Percentiles rank a stretch among this genome's conserved stretches.
Evolutionary conservation across 2,329 filamentous ascomycete genomes (phyloP).

Genomic region (Emericellopsis cladophorae): DNA sequence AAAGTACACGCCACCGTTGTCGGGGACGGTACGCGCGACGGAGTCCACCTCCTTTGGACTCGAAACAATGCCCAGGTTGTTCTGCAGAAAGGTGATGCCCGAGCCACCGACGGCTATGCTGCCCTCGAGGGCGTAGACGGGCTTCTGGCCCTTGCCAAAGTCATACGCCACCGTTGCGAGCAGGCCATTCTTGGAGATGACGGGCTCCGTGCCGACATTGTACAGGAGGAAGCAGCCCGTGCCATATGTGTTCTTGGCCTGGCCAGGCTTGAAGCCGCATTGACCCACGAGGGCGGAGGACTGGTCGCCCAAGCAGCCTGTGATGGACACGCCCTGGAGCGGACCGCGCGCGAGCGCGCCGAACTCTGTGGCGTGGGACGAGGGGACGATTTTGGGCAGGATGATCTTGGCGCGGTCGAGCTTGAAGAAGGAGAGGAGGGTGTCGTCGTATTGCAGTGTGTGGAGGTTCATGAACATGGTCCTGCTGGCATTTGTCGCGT

Average conservation of each 20-base stretch:
- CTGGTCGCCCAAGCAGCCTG: conserved; percentile 71
- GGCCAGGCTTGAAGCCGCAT: conserved; percentile 62
- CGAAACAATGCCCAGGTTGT: conserved; percentile 44
- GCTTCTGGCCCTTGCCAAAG: conserved; percentile 51
- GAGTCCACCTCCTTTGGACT: conserved; percentile 29
- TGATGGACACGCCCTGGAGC: conserved; percentile 56
- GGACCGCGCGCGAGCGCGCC: conserved; percentile 48
- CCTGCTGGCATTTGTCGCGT: conserved; percentile 67
- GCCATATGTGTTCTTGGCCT: conserved; percentile 77
- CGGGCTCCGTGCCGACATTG: conserved; percentile 68
- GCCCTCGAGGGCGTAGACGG: conserved; percentile 65
- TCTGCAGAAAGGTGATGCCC: conserved; percentile 55
- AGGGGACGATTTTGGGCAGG: conserved; percentile 64
- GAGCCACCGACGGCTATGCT: conserved; percentile 67
- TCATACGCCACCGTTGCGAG: conserved; percentile 72
- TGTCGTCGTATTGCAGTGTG: conserved; percentile 61
- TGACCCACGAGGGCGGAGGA: conserved; percentile 72
- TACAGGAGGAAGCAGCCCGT: conserved; percentile 78
- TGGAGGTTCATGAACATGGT: conserved; percentile 86
- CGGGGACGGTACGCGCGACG: conserved; percentile 34
- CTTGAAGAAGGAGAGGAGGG: conserved; percentile 61
- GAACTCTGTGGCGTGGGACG: conserved; percentile 57
- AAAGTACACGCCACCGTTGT: conserved; percentile 66
- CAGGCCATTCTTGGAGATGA: conserved; percentile 66
- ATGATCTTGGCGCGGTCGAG: conserved; percentile 56